Evolutionary conservation across 2,329 filamentous ascomycete genomes (phyloP).

Genomic region (Aspergillus terreus): DNA sequence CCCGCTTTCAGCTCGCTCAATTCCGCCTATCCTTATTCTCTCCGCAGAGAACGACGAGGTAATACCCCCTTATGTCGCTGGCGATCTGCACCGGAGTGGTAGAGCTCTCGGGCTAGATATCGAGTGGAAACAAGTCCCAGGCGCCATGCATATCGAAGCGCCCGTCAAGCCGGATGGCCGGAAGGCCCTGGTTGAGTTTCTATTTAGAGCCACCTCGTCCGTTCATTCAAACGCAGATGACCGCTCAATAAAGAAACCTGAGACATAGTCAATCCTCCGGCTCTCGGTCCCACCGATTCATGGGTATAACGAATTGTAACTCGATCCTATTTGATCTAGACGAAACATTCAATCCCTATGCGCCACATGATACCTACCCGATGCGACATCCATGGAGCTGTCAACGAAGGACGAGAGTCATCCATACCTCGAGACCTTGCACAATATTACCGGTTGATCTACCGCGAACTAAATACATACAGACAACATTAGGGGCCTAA

Average conservation of each 20-base stretch:
- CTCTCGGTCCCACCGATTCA: too few relatives aligned
- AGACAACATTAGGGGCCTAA: background rate
- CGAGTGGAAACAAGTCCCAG: slow-evolving; percentile 36
- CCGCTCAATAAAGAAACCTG: background rate
- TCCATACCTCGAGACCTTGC: too few relatives aligned
- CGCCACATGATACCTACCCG: too few relatives aligned
- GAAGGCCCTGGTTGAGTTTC: slow-evolving; percentile 33
- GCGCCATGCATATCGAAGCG: slow-evolving; percentile 50
- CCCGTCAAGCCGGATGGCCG: slow-evolving; percentile 43
- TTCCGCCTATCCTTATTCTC: slow-evolving; percentile 37
- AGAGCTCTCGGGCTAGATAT: slow-evolving; percentile 32
- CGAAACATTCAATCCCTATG: too few relatives aligned
- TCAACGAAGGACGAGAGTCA: too few relatives aligned
- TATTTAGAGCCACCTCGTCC: background rate
- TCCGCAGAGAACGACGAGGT: slow-evolving; percentile 44
- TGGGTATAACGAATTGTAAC: too few relatives aligned
- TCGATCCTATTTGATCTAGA: too few relatives aligned
- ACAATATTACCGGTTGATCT: too few relatives aligned
- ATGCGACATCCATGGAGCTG: too few relatives aligned
- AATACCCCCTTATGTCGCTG: slow-evolving; percentile 37
- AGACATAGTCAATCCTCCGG: too few relatives aligned
- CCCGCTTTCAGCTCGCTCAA: background rate
- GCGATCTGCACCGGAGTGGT: slow-evolving; percentile 32
- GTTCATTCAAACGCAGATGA: background rate
- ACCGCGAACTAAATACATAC: too few relatives aligned